Base-by-base conservation (phyloP, 306 rosid species). In the Rosa rugosa region DNA sequence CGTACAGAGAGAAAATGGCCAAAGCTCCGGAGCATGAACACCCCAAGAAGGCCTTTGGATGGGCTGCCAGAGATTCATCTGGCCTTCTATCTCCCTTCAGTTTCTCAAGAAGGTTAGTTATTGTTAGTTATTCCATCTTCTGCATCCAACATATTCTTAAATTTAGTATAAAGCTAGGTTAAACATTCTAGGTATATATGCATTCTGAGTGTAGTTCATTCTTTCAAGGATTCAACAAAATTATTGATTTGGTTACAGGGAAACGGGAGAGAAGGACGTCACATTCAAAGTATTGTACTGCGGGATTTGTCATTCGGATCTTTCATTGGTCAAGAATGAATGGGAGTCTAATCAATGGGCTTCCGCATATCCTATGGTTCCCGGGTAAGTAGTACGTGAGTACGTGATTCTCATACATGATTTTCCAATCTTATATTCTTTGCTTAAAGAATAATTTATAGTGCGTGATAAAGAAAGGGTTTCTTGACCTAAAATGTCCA, bases 21-120 rank as follows among this genome's bases (percentile, higher is more conserved):
- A 65, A 49, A n/a, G 41, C 74, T 14, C 46, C 73, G 13, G 79
- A 66, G 11, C 36, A 53, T 5, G 69, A 81, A 41, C 85, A 62
- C 20, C 81, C 81, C 17, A 63, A 3, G 23, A 77, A 77, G 59
- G 78, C 85, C 1, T 63, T 77, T 18, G 79, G 81, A 53, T 82
- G 82, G 85, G 81, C 85, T 11, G 85, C 85, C 7, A 51, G 51
- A 44, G 85, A 82, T 17, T n/a, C 75, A 23, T 82, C 85, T 42
- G 81, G 78, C 11, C 4, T 72, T 41, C 75, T 77, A 11, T 82
- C 85, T 77, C 75, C 85, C 22, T 82, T 77, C 74, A 65, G 34
- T 5, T 77, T 82, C 85, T 77, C 81, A 46, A 42, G 85, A 62
- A 81, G 85, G 85, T 81, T 13, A 8, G 13, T 27, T 4, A 8